Conservation (phyloP, 1,284 basidiomycete species). For the Meira nashicola region DNA sequence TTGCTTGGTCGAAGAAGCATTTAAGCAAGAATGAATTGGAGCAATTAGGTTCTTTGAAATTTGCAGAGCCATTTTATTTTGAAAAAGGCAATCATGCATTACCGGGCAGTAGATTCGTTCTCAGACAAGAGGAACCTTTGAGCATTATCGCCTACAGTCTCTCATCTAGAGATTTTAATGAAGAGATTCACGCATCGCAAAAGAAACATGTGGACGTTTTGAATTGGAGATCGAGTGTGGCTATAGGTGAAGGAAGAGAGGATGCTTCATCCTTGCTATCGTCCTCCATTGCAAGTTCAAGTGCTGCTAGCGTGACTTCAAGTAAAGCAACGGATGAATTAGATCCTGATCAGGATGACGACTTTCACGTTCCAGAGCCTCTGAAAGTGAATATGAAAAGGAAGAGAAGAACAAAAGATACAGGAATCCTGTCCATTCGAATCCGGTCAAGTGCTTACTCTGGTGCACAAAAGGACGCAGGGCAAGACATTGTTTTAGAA, state of each 20-base stretch:
- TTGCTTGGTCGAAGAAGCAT: slow-evolving; percentile 41
- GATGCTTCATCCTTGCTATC: slow-evolving; percentile 20
- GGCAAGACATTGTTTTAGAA: neutral
- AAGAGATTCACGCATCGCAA: slow-evolving; percentile 23
- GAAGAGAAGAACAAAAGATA: slow-evolving; percentile 29
- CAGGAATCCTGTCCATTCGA: slow-evolving; percentile 34
- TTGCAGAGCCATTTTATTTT: slow-evolving; percentile 35
- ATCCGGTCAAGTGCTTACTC: slow-evolving; percentile 37
- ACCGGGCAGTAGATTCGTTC: slow-evolving; percentile 32
- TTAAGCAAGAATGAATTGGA: slow-evolving; percentile 29
- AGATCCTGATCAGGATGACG: slow-evolving; percentile 38
- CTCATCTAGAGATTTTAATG: slow-evolving; percentile 36
- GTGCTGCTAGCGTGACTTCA: neutral
- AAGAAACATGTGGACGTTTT: slow-evolving; percentile 22
- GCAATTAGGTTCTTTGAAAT: slow-evolving; percentile 21
- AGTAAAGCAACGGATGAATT: slow-evolving; percentile 13
- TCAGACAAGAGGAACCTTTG: slow-evolving; percentile 43
- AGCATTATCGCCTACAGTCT: slow-evolving; percentile 45
- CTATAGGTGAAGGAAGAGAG: slow-evolving; percentile 19
- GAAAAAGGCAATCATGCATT: slow-evolving; percentile 26
- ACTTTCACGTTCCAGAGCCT: slow-evolving; percentile 38
- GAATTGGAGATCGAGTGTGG: slow-evolving; percentile 29
- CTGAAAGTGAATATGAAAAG: slow-evolving; percentile 33
- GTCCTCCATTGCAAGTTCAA: slow-evolving; percentile 6
- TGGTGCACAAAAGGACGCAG: slow-evolving; percentile 6